Percentiles rank a stretch among this genome's conserved stretches.
Conservation (phyloP, 2,329 filamentous ascomycete genomes). For the Aspergillus sp. region DNA sequence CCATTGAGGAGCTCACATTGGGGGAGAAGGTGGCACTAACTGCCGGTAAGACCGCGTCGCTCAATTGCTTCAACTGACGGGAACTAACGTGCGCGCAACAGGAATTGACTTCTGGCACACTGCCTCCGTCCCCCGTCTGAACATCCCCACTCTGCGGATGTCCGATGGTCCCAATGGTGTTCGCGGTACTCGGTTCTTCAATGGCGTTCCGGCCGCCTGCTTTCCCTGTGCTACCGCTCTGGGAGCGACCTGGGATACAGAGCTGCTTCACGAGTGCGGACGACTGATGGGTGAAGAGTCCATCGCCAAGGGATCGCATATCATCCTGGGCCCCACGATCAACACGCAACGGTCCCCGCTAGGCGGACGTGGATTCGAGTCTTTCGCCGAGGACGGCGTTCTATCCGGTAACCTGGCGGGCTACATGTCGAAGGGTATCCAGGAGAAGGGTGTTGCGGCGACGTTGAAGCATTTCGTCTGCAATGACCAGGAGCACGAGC, state of each 20-base stretch:
- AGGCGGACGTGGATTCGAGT: constrained; percentile 83
- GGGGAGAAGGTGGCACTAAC: constrained; percentile 56
- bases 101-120: constrained; percentile 67
- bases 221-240: constrained; percentile 78
- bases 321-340: constrained; percentile 73
- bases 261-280: constrained; percentile 67
- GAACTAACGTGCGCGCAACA: constrained; percentile 7
- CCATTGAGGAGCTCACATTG: constrained; percentile 52
- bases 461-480: constrained; percentile 67
- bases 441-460: constrained; percentile 70
- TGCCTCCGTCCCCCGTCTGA: constrained; percentile 59
- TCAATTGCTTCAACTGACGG: constrained; percentile 6
- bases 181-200: constrained; percentile 66
- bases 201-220: constrained; percentile 67
- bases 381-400: constrained; percentile 78
- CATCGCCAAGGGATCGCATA: constrained; percentile 69
- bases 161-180: constrained; percentile 70
- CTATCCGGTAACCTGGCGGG: constrained; percentile 72
- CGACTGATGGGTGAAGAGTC: constrained; percentile 68
- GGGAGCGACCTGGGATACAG: constrained; percentile 74
- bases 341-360: constrained; percentile 80
- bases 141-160: constrained; percentile 63
- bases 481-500: constrained; percentile 47
- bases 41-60: constrained; percentile 25
- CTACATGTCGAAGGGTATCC: constrained; percentile 69